Conservation (phyloP, 2,329 filamentous ascomycete genomes). For the Coniochaeta sp. region DNA sequence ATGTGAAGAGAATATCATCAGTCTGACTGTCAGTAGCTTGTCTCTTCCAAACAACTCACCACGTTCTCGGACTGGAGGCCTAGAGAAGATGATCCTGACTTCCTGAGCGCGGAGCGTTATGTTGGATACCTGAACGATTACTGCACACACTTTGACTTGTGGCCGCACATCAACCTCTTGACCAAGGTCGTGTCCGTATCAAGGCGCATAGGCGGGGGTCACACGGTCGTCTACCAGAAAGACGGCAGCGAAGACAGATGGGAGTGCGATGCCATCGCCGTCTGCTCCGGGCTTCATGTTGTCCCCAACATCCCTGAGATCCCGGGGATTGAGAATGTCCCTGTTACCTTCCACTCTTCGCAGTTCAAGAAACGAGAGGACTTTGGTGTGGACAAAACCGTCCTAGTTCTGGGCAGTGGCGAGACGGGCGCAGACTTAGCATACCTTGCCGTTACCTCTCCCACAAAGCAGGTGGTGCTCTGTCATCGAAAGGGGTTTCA, state of each 20-base stretch:
- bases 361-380: slow-evolving; percentile 25
- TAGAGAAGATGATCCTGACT: slow-evolving; percentile 24
- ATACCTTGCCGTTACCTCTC: slow-evolving; percentile 26
- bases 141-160: slow-evolving; percentile 23
- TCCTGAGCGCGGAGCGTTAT: slow-evolving; percentile 23
- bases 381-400: slow-evolving; percentile 23
- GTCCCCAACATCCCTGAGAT: slow-evolving; percentile 23
- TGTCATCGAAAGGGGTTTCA: slow-evolving; percentile 30
- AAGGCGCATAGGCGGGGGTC: slow-evolving; percentile 8
- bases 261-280: slow-evolving; percentile 27
- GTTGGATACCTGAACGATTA: slow-evolving; percentile 28
- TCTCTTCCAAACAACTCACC: slow-evolving; percentile 38
- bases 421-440: slow-evolving; percentile 29
- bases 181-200: slow-evolving; percentile 17
- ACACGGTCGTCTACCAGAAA: slow-evolving; percentile 11
- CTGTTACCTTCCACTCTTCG: slow-evolving; percentile 24
- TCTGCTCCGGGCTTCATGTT: slow-evolving; percentile 29
- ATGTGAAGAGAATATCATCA: neutral
- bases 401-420: slow-evolving; percentile 28
- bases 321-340: slow-evolving; percentile 22
- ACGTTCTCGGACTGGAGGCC: slow-evolving; percentile 36
- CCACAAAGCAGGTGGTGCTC: slow-evolving; percentile 26
- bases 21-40: slow-evolving; percentile 17
- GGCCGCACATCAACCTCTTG: slow-evolving; percentile 22
- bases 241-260: slow-evolving; percentile 12